These are phyloP conservation scores for Candida morakotiae DNA, from an alignment of 805 yeast genomes.

Conservation along the genomic window DNA sequence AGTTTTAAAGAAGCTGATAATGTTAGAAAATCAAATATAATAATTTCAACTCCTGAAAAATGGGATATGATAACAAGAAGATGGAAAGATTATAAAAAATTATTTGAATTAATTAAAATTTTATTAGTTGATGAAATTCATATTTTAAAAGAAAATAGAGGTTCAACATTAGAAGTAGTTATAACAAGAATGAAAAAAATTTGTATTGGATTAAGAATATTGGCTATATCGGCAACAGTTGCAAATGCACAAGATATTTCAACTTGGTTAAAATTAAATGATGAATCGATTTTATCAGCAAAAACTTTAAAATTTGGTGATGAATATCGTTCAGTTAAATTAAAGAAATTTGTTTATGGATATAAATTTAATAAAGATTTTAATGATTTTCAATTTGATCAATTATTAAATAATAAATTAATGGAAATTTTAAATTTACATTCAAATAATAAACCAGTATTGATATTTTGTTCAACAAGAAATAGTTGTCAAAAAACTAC, in stretches of 20 bases:
- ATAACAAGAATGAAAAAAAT: constrained; percentile 13
- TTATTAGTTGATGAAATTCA: constrained; percentile 26
- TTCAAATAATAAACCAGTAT: constrained; percentile 39
- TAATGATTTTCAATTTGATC: constrained; percentile 49
- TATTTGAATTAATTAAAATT: constrained; percentile 10
- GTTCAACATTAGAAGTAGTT: constrained; percentile 23
- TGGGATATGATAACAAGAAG: constrained; percentile 56
- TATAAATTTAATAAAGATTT: constrained; percentile 25
- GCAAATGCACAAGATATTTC: constrained; percentile 49
- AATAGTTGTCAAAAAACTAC: constrained; percentile 46
- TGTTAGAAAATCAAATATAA: constrained; percentile 46
- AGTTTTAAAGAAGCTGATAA: constrained; percentile 39
- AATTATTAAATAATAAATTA: constrained; percentile 37
- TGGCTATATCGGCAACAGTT: constrained; percentile 43
- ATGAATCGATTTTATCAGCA: constrained; percentile 19
- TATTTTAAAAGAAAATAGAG: constrained; percentile 23
- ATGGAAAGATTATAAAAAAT: constrained; percentile 40
- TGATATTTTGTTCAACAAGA: constrained; percentile 54
- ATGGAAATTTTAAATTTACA: constrained; percentile 35
- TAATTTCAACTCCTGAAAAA: constrained; percentile 60
- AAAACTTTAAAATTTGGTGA: constrained; percentile 42
- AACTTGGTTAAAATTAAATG: constrained; percentile 10
- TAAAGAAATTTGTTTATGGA: constrained; percentile 42
- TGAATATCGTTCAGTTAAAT: constrained; percentile 41
- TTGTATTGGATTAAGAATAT: constrained; percentile 9